Base-by-base conservation (phyloP, 352 stramenopile species). In the Pythium dissimile region DNA sequence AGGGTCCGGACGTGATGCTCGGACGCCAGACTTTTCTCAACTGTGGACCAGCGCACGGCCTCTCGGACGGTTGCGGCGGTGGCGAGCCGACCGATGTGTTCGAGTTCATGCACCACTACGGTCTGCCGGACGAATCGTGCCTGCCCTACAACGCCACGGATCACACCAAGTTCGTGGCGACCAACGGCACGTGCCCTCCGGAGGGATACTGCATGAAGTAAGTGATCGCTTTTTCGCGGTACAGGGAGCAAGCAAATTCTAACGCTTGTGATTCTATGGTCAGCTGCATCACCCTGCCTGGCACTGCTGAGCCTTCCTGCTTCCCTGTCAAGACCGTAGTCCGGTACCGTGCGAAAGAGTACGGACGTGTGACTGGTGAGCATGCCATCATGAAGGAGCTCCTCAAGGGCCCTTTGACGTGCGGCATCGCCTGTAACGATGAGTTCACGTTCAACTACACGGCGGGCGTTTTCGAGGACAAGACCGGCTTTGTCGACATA, bases 391-490 rank as follows among this genome's bases (percentile, higher is more conserved):
- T 84, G 69, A 82, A 82, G 67, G 75, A 84, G 58, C 65, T 84
- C 32, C 62, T 75, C 31, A 74, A 79, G 32, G 93, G 93, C 10
- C 91, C 91, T 2, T 86, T 97, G 27, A 88, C 89, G n/a, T 95
- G 89, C 48, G 88, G 80, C 23, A 89, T 98, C 39, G 89, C 95
- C 58, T 94, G 88, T 54, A 82, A 74, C 54, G 59, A 74, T 32
- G 67, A 72, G 53, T 80, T 91, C 53, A 75, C 59, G 47, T 79
- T 70, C 45, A 76, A 96, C 49, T 98, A 98, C 77, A 85, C 73
- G 44, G 90, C 86, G 10, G 92, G 94, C 16, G 74, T 97, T 37
- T 84, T 96, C 34, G 60, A 88, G 30, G 76, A 89, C 57, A 96
- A 94, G 54, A 88, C 67, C 20, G 71, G 69, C 43, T 80, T 80